Base-by-base conservation (phyloP, 2,329 filamentous ascomycete genomes). In the Penicillium freii region DNA sequence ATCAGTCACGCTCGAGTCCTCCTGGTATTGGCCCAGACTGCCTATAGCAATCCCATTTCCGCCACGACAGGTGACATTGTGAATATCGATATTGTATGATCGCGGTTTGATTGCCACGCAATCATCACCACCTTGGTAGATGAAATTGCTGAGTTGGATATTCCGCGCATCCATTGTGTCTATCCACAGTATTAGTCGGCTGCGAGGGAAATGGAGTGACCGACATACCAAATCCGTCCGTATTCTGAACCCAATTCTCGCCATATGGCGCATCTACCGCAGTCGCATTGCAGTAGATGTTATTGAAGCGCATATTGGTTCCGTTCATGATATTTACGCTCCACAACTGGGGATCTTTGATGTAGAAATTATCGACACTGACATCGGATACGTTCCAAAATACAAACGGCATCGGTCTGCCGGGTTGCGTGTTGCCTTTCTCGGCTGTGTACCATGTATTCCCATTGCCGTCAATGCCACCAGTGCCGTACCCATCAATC, bases 91-190 rank as follows among this genome's bases (percentile, higher is more conserved):
- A 64, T 87, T 85, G 71, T 84, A 80, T 56, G 84, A 85, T 72
- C 88, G 80, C 42, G 81, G 78, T 73, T 89, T 90, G 59, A 80
- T 78, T 40, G 82, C 81, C 27, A 85, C 81, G 71, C 88, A 91
- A 55, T 82, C 75, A 67, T 81, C 87, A 65, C 85, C 81, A 10
- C 82, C 82, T 71, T 83, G 80, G 62, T 82, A 84, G 6, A 75
- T 70, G 51, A 84, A 78, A 57, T 82, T 81, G 4, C 71, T 78
- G 5, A 84, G 73, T 7, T 68, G 69, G 46, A 84, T 71, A 58
- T 84, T 82, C 9, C 71, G 62, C 1, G 75, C 76, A 60, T 84
- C 82, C 81, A 84, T 83, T 0, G 82, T 84, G 61, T 84, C 75
- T 38, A 38, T 38, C 36, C 4, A 38, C 17, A 38, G 36, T 38